A percentile compares a stretch with the other conserved stretches of the same genome.
Evolutionary conservation across 805 yeast species (phyloP).

Genomic region (Teunomyces panamensis): DNA sequence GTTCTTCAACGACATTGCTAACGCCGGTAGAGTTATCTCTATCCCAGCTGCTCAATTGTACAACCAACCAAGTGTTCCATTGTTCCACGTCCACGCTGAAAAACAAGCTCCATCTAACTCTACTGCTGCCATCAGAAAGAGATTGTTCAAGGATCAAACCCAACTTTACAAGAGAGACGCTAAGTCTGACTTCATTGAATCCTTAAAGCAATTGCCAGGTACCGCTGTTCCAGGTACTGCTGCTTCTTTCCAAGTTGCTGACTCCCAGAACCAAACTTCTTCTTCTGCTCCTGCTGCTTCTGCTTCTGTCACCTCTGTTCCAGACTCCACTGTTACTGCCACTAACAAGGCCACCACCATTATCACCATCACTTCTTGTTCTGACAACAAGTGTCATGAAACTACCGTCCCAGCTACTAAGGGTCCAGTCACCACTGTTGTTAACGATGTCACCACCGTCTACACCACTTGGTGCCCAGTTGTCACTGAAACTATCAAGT

Average conservation of each 20-base stretch:
- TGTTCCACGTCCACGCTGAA: constrained; percentile 28
- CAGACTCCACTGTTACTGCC: constrained; percentile 10
- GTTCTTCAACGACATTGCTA: constrained; percentile 32
- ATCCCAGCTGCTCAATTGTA: constrained; percentile 32
- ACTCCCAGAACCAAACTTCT: constrained; percentile 9
- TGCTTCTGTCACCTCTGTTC: constrained; percentile 7
- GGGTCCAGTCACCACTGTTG: constrained; percentile 27
- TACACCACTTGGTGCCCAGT: constrained; percentile 42
- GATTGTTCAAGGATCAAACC: constrained; percentile 24
- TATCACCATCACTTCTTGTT: constrained; percentile 40
- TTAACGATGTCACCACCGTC: constrained; percentile 31
- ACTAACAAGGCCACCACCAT: constrained; percentile 15
- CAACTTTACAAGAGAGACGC: constrained; percentile 30
- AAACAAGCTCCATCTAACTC: constrained; percentile 34
- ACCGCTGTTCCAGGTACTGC: constrained; percentile 14
- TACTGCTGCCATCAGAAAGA: constrained; percentile 39
- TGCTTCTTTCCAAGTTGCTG: constrained; percentile 17
- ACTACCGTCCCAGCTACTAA: constrained; percentile 14
- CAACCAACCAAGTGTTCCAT: constrained; percentile 18
- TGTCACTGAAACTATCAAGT: constrained; percentile 5
- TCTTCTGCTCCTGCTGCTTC: constrained; percentile 12
- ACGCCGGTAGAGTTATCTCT: constrained; percentile 31
- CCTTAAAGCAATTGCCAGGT: constrained; percentile 25
- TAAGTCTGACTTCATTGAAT: constrained; percentile 19
- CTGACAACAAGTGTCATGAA: constrained; percentile 25